Percentiles rank a stretch among this genome's conserved stretches.
Evolutionary conservation across 2,329 filamentous ascomycete species (phyloP).

Genomic region (Microthyrium microscopicum): DNA sequence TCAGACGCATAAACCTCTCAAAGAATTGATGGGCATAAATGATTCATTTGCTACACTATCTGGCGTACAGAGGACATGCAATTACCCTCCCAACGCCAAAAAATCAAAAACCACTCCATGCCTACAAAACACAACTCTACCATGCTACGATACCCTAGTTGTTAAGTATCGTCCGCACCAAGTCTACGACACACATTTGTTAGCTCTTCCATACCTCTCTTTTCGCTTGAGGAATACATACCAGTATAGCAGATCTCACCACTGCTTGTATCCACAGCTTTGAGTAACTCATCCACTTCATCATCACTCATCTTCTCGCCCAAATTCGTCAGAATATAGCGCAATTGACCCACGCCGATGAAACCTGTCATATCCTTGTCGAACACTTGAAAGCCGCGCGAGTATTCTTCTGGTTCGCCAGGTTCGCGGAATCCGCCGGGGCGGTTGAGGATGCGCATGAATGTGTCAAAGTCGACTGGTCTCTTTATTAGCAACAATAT

Average conservation of each 20-base stretch:
- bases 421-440: conserved; percentile 96
- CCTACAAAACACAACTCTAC: no score
- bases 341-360: conserved; percentile 92
- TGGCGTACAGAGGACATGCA: no score
- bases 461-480: conserved; percentile 92
- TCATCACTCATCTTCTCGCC: conserved; percentile 99
- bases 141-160: no score
- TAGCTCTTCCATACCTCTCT: no score
- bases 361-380: conserved; percentile 98
- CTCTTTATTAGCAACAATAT: neutral
- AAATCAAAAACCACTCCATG: no score
- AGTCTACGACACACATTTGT: no score
- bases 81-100: no score
- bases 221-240: no score
- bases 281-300: conserved; percentile 95
- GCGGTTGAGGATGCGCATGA: conserved; percentile 90
- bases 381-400: conserved; percentile 96
- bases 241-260: conserved; percentile 98
- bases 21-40: no score
- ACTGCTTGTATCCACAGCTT: conserved; percentile 89
- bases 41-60: no score
- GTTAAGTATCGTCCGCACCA: no score
- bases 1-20: no score
- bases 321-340: conserved; percentile 87
- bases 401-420: conserved; percentile 95